phyloP scores from a whole-genome alignment of 805 yeast genomes.

The Hermanozyma aechmeae region DNA sequence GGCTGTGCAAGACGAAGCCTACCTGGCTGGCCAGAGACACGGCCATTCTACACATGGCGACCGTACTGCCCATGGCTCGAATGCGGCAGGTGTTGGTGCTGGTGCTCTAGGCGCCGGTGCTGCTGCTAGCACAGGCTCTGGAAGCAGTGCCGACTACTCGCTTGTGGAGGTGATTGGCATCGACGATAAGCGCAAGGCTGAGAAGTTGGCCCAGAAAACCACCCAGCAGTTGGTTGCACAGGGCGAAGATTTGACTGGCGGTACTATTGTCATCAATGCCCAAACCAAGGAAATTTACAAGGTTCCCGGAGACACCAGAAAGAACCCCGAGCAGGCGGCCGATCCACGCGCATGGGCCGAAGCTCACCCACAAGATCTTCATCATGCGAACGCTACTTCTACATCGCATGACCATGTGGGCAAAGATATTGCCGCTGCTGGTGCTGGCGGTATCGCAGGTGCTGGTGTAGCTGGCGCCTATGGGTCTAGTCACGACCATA shows the following conservation, averaged over 20 bases:
- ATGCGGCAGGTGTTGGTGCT: not conserved
- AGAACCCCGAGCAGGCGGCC: too few relatives aligned
- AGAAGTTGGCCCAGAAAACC: constrained; percentile 22
- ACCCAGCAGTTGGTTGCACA: constrained; percentile 18
- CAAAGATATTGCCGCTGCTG: too few relatives aligned
- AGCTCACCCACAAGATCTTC: too few relatives aligned
- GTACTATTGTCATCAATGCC: constrained; percentile 25
- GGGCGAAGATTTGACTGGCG: constrained; percentile 24
- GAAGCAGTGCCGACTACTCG: constrained; percentile 3
- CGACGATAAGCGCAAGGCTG: constrained; percentile 18
- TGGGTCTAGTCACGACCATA: constrained; percentile 1
- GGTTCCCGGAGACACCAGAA: too few relatives aligned
- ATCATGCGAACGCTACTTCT: too few relatives aligned
- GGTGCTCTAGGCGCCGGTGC: too few relatives aligned
- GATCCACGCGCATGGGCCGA: too few relatives aligned
- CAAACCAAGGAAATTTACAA: constrained; percentile 23
- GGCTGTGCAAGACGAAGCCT: too few relatives aligned
- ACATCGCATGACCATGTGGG: too few relatives aligned
- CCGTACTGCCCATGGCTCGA: too few relatives aligned
- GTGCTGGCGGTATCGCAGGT: constrained; percentile 1
- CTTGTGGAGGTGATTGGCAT: constrained; percentile 28
- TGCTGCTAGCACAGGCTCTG: not conserved
- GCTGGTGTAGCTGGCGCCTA: constrained; percentile 1
- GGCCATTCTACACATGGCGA: too few relatives aligned
- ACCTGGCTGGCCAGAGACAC: too few relatives aligned